Evolutionary conservation across 2,329 filamentous ascomycete species (phyloP), one percentile per base, ranked within the genome.

Genomic region (Aspergillus pseudoviridinutans): DNA sequence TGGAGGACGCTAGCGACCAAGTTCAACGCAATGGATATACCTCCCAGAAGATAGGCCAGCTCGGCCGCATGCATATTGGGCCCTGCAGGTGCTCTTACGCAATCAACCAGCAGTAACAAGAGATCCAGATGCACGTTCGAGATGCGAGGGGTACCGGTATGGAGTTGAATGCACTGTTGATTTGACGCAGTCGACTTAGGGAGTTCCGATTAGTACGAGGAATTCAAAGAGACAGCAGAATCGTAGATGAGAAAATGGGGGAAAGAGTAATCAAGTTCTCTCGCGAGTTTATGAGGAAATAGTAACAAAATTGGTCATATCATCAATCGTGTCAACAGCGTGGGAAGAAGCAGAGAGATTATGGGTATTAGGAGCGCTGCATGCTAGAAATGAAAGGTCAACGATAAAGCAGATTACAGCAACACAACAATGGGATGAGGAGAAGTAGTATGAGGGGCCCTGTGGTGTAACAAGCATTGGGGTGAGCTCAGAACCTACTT

Each of bases 1-100:
- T 71, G 64, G 27, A 73, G 57, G 35, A 74, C 55, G 6, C 67
- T 70, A 17, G 61, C 58, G 46, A 70, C 62, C 22, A 68, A 54
- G 8, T 66, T 68, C 32, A 58, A 62, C 28, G 66, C 38, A 10
- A 70, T 50, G 7, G 69, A 63, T 22, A 58, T 58, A 25, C 57
- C 64, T 50, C 68, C 70, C 49, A 73, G 47, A n/a, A 62, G 54
- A 55, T 68, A 71, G 32, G 57, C 46, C n/a, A 61, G 42, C 9
- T 58, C 50, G 35, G 49, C 58, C 51, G 56, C 56, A 50, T 58
- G 63, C 61, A 65, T 65, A 52, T 57, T 60, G 63, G 17, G 54
- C 51, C 53, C 54, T 57, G 49, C 32, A 32, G 54, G 55, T 62
- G 47, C 29, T 55, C 38, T 28, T 41, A 20, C 27, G 38, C 22